Conservation (phyloP, 345 rosid genomes). For the Hibiscus syriacus region DNA sequence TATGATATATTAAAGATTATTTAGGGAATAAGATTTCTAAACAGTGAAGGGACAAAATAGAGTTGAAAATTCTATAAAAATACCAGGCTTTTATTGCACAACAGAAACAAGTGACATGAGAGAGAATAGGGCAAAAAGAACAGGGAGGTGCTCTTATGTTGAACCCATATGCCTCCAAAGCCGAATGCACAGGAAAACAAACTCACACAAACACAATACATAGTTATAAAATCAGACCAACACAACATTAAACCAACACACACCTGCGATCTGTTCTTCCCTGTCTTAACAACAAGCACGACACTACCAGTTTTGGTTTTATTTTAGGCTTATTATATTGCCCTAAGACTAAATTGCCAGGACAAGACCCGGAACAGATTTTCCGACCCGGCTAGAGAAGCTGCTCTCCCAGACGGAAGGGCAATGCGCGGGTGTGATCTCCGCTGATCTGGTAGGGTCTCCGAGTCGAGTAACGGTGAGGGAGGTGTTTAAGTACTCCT, state of each 20-base stretch:
- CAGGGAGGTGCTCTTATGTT: slow-evolving; percentile 7
- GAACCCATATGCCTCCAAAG: neutral
- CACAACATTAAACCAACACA: too few relatives aligned
- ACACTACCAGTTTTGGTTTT: too few relatives aligned
- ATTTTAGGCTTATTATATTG: too few relatives aligned
- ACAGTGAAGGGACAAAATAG: too few relatives aligned
- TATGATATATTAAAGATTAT: too few relatives aligned
- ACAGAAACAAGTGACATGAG: neutral
- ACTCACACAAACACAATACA: neutral
- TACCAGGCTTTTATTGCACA: slow-evolving; percentile 15
- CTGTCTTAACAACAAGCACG: too few relatives aligned
- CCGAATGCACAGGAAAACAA: neutral
- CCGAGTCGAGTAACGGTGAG: slow-evolving; percentile 82
- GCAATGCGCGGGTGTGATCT: slow-evolving; percentile 47
- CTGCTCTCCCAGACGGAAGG: slow-evolving; percentile 86
- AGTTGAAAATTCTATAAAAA: too few relatives aligned
- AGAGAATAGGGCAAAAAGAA: neutral
- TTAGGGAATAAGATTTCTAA: too few relatives aligned
- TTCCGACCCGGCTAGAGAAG: slow-evolving; percentile 49
- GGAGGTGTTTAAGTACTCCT: slow-evolving; percentile 92
- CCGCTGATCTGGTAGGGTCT: slow-evolving; percentile 15
- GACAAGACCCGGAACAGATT: slow-evolving; percentile 90
- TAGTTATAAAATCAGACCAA: too few relatives aligned
- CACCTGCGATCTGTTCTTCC: too few relatives aligned
- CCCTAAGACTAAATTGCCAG: slow-evolving; percentile 44